Base-by-base conservation (phyloP, 192 early-diverging fungal species). In the Geranomyces michiganensis region DNA sequence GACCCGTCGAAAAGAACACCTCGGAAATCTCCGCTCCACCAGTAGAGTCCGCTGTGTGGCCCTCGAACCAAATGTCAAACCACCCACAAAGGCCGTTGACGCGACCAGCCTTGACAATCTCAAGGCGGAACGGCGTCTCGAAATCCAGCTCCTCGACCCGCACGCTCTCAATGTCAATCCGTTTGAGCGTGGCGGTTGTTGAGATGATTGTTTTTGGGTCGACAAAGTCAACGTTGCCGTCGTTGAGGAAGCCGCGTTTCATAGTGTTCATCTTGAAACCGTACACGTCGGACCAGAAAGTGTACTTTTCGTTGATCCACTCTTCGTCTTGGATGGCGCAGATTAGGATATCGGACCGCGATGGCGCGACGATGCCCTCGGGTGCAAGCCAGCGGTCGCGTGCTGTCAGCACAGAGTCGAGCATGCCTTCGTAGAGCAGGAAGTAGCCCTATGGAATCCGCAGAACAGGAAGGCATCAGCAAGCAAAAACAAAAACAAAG, bases 221-320 rank as follows among this genome's bases (percentile, higher is more conserved):
- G 21, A 93, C 80, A 51, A 94, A 82, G 62, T 94, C 94, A 9
- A 96, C 92, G 56, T 93, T 85, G 1, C 91, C 93, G 65, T 97
- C 92, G 32, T 84, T 81, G 65, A 87, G 78, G 48, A 90, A 81
- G 8, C 82, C 84, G 47, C 88, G 76, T 73, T 94, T 94, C 90
- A 97, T 94, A 13, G 87, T 82, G 0, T 86, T 81, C 90, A 97
- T 95, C 70, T 93, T 88, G 80, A 98, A 97, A 53, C 72, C 96
- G 75, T 99, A 96, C 21, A 97, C 95, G 68, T 92, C 88, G 74
- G 92, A 87, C 96, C 95, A 96, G 83, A 90, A 95, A 60, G 82
- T 67, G 43, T 83, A 85, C 67, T 86, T 89, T 73, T 94, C 90
- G 67, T 91, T 89, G 76, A 92, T 87, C 81, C 89, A 90, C 21